Base-by-base conservation (phyloP, 1,284 basidiomycete genomes). In the Boletellus sp. region DNA sequence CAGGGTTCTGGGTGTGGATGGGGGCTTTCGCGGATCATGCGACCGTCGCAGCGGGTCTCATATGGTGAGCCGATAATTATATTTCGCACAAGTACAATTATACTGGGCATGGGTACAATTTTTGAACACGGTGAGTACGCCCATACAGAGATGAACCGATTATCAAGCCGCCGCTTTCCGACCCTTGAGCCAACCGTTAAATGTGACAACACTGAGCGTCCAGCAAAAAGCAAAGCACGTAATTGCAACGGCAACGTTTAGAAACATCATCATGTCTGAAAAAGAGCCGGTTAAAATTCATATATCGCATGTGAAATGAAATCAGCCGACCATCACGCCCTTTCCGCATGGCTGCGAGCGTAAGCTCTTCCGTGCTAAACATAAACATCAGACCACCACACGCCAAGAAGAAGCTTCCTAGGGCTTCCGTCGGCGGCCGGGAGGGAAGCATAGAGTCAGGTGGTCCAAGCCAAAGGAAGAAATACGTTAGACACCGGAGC, bases 301-400 rank as follows among this genome's bases (percentile, higher is more conserved):
- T 79, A 45, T 11, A 10, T 33, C 29, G 42, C 27, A 14, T 38
- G 21, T 5, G 43, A 37, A 54, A 69, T 30, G 36, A 34, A 19
- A 8, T 6, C 13, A 70, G 69, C 76, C 66, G 67, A 79, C 93
- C 91, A 70, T 93, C 93, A 60, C 84, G 85, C 16, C 90, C 90
- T 54, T 83, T 75, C 43, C 95, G 78, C 92, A 98, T 97, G 25
- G 93, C 92, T 11, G 90, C 88, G 54, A 93, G 83, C 5, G 88
- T 88, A 9, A 98, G 69, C 63, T 96, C 93, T 68, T 98, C 94
- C 26, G 87, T 87, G 33, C 87, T 91, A 45, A 94, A 80, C 72
- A 96, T 93, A 70, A 98, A 98, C 42, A 87, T 79, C 46, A 98
- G 69, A 4, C 95, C 94, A 41, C 95, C 94, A 37, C 84, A 84